A percentile compares a stretch with the other conserved stretches of the same genome.
Evolutionary conservation across 192 early-diverging fungal species (phyloP).

Genomic region (Rhizophagus clarus): DNA sequence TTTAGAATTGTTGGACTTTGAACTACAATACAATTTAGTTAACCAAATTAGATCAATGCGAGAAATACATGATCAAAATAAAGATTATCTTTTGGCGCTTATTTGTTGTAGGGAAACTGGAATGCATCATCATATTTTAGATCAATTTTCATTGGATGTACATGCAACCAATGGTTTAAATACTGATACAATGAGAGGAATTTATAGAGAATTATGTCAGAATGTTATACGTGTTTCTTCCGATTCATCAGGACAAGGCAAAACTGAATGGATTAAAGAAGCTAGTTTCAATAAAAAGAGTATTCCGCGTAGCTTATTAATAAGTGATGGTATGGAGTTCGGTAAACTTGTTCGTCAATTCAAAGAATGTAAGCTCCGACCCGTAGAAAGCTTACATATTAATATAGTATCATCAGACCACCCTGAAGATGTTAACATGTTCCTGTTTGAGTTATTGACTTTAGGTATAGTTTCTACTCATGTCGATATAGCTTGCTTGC

Average conservation of each 20-base stretch:
- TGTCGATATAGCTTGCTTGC: not conserved
- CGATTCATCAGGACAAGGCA: conserved; percentile 22
- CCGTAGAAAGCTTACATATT: not conserved
- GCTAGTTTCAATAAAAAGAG: not conserved
- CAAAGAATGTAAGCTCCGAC: not conserved
- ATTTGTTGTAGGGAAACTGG: conserved; percentile 27
- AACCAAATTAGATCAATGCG: conserved; percentile 10
- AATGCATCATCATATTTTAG: conserved; percentile 31
- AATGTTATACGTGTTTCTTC: conserved; percentile 27
- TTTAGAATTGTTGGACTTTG: conserved; percentile 28
- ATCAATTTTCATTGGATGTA: conserved; percentile 26
- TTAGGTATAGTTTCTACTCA: not conserved
- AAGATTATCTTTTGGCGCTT: conserved; percentile 11
- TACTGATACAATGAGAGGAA: not conserved
- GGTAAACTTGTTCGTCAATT: conserved; percentile 13
- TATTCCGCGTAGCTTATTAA: conserved; percentile 17
- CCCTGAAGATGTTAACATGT: conserved; percentile 16
- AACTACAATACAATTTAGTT: conserved; percentile 29
- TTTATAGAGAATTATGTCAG: conserved; percentile 26
- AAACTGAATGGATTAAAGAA: conserved; percentile 33
- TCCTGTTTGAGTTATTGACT: not conserved
- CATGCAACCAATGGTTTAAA: conserved; percentile 17
- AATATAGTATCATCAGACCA: not conserved
- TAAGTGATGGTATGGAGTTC: conserved; percentile 25
- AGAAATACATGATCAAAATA: not conserved